Evolutionary conservation across 345 rosid genomes (phyloP), one percentile per base, ranked within the genome.

Genomic region (Eutrema japonicum): DNA sequence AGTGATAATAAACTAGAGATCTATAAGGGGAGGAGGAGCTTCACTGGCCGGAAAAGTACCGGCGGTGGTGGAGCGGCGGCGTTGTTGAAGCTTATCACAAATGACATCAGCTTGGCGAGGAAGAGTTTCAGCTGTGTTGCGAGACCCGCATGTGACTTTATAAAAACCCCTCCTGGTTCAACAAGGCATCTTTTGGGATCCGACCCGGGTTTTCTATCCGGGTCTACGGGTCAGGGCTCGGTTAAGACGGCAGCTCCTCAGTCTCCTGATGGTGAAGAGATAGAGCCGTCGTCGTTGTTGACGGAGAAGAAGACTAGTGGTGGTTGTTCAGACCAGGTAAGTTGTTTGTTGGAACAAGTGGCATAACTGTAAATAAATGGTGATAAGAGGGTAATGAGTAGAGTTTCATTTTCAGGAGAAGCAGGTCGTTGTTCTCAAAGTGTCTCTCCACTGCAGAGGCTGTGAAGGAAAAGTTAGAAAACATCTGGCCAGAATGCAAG

Each of bases 401-500:
- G 53, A 30, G 35, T 76, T 70, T 27, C 8, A 43, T 26, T 22
- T 38, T 45, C 0, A 10, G 51, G n/a, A 55, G 76, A 10, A 70
- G 57, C 87, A 90, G 88, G 90, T 88, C 42, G 98, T 90, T 63
- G 98, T 87, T 61, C 77, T 93, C 79, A 86, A 89, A 81, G 98
- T 93, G 78, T 93, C 98, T 56, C 75, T 93, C 16, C 97, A 93
- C 78, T 91, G 98, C 75, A 89, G 79, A 89, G 98, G 93, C 41
- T 93, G 97, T 68, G 96, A 85, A 81, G 90, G 86, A 56, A 91
- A 91, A 91, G 80, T 93, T 46, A 85, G 91, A 78, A 93, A 93
- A 79, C 98, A 93, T 83, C 62, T 90, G 43, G 81, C 98, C 35
- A 91, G 78, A 89, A 89, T 93, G 98, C 82, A 88, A 84, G 98